phyloP scores from a whole-genome alignment of 306 rosid species.

The Cicer yamashitae region DNA sequence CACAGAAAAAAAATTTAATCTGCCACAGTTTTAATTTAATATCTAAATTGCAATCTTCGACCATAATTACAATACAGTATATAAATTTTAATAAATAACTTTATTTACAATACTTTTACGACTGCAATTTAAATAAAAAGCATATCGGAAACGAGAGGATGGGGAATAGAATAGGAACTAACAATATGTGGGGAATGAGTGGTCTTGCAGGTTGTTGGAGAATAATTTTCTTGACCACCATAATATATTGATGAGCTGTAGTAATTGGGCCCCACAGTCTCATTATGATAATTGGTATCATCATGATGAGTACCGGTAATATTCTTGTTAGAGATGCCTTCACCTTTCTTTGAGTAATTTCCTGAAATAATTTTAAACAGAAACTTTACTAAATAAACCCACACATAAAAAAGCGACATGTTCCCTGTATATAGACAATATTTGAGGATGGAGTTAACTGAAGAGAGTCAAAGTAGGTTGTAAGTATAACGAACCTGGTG shows the following conservation, averaged over 20 bases:
- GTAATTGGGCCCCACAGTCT: conserved; percentile 70
- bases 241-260: conserved; percentile 88
- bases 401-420: conserved; percentile 45
- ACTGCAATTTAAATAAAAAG: neutral
- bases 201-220: conserved; percentile 60
- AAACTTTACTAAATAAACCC: conserved; percentile 42
- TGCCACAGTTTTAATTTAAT: no score
- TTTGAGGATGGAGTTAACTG: conserved; percentile 26
- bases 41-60: no score
- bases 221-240: conserved; percentile 94
- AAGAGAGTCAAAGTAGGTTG: conserved; percentile 30
- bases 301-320: neutral
- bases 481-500: conserved; percentile 48
- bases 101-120: no score
- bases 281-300: conserved; percentile 56
- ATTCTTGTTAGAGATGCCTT: conserved; percentile 54
- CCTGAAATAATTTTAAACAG: conserved; percentile 50
- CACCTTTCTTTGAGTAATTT: conserved; percentile 50
- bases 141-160: neutral
- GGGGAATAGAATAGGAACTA: conserved; percentile 50
- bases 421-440: conserved; percentile 43
- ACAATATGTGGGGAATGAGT: conserved; percentile 65
- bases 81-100: no score
- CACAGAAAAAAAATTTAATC: no score
- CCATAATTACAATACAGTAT: no score